Evolutionary conservation across 164 flowering plant species (phyloP).

Genomic region (Taxillus chinensis): DNA sequence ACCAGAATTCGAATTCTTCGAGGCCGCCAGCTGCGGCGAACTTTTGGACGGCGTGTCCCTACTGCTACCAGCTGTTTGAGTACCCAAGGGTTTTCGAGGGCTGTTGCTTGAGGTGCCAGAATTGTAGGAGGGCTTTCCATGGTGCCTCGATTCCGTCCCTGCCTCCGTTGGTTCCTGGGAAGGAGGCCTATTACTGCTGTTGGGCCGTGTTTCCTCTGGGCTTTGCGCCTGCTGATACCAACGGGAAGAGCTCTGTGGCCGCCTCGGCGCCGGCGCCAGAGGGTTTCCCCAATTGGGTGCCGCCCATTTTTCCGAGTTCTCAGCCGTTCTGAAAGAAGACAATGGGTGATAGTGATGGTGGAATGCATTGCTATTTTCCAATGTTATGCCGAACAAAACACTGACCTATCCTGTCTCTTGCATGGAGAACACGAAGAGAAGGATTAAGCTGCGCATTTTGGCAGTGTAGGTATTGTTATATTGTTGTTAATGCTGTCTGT

Average conservation of each 20-base stretch:
- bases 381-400: no score
- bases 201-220: slow-evolving; percentile 77
- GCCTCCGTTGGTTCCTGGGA: slow-evolving; percentile 59
- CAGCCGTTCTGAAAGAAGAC: neutral
- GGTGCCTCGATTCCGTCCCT: slow-evolving; percentile 34
- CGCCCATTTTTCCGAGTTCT: slow-evolving; percentile 25
- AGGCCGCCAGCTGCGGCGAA: slow-evolving; percentile 1
- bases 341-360: no score
- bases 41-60: slow-evolving; percentile 89
- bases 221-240: slow-evolving; percentile 17
- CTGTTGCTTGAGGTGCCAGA: slow-evolving; percentile 62
- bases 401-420: no score
- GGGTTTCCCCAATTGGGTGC: slow-evolving; percentile 42
- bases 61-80: slow-evolving; percentile 63
- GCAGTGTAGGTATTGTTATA: no score
- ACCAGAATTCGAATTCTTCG: neutral
- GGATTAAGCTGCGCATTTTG: no score
- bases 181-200: slow-evolving; percentile 59
- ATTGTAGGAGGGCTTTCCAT: slow-evolving; percentile 59
- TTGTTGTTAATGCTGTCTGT: no score
- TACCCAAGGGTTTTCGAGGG: slow-evolving; percentile 55
- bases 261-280: neutral
- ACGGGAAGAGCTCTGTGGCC: slow-evolving; percentile 7
- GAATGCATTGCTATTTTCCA: no score
- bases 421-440: no score